Evolutionary conservation across 1,284 basidiomycete species (phyloP), one percentile per base, ranked within the genome.

Genomic region (Melampsora larici-populina): DNA sequence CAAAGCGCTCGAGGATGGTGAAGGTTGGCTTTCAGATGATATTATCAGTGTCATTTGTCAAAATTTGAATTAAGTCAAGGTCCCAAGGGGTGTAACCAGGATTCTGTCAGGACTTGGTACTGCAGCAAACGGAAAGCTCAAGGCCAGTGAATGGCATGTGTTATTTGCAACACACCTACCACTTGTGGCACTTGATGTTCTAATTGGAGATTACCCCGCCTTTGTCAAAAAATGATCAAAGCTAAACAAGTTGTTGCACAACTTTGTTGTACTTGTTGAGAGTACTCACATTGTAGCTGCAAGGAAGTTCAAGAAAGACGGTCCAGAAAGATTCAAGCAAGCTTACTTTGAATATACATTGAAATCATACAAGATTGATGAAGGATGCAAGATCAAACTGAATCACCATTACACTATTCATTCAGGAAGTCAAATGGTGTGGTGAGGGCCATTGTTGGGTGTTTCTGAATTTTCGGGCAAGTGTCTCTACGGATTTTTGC

Each of bases 381-480:
- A 18, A 21, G 18, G 24, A 21, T 62, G 18, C 24, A 66, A 66
- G 29, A 18, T 66, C 18, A 29, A 66, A 40, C 64, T 24, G 13
- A 66, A 66, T 40, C 64, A 66, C 36, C 64, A 66, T 66, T 33
- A 31, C 36, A 13, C 13, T 6, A 13, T 66, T 31, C 64, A 66
- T 36, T n/a, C 36, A 24, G 11, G 18, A n/a, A 13, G 17, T n/a
- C 64, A 66, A 36, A 66, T 66, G 64, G 33, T n/a, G 64, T 18
- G 24, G 13, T 66, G 64, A 31, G 64, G 64, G 33, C 64, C 64
- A 31, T 7, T 36, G 15, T 17, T 66, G n/a, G 64, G 64, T 31
- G 33, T 66, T 66, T 66, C 64, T 9, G 64, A 66, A 31, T 66
- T 66, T 66, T 66, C 64, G 13, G 64, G 64, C 7, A 31, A 66